Evolutionary conservation across 1,139 yeast genomes (phyloP).

Genomic region (Sugiyamaella novakii): DNA sequence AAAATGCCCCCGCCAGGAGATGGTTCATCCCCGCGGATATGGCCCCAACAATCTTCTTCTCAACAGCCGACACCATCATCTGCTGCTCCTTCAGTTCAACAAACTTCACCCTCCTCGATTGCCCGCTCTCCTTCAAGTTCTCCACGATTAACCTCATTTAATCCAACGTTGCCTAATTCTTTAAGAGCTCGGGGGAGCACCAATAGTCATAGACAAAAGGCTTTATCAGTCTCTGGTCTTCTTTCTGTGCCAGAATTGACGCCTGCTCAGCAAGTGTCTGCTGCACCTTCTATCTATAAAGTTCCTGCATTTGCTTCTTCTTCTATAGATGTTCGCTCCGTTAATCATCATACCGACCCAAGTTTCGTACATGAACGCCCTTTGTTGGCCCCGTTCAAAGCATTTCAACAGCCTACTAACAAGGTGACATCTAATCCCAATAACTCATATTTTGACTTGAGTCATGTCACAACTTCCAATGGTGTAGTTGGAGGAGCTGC

Average conservation of each 20-base stretch:
- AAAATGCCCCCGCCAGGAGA: conserved; percentile 7
- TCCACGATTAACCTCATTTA: conserved; percentile 8
- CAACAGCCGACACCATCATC: background rate
- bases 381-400: conserved; percentile 21
- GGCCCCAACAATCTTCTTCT: conserved; percentile 1
- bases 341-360: background rate
- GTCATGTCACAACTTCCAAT: conserved; percentile 8
- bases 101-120: conserved; percentile 6
- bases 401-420: conserved; percentile 14
- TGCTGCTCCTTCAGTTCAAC: conserved; percentile 10
- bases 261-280: background rate
- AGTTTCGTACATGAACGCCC: conserved; percentile 20
- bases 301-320: conserved; percentile 13
- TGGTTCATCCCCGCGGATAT: conserved; percentile 5
- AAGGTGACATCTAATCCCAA: background rate
- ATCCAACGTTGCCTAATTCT: conserved; percentile 8
- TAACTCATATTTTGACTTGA: conserved; percentile 17
- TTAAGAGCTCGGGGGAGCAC: background rate
- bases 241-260: conserved; percentile 14
- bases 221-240: conserved; percentile 12
- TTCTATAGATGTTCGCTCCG: conserved; percentile 13
- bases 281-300: background rate
- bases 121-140: conserved; percentile 15
- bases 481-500: conserved; percentile 3
- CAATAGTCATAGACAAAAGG: conserved; percentile 8